Evolutionary conservation across 176 grass and related monocot genomes (phyloP).

Genomic region (Tillandsia fasciculata): DNA sequence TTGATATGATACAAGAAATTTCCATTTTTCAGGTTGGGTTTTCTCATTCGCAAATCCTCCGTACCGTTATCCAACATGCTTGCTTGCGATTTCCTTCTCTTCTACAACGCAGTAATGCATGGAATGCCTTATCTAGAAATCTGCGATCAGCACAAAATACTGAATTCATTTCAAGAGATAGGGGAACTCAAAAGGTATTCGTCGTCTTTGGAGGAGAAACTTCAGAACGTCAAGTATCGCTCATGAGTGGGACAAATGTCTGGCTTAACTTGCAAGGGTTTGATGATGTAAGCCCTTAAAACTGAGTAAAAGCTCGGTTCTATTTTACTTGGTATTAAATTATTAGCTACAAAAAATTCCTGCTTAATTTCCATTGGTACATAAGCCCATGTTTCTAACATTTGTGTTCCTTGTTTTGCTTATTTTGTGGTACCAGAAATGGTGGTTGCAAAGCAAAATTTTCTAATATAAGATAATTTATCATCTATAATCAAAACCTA

Average conservation of each 20-base stretch:
- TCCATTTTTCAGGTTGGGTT: constrained; percentile 67
- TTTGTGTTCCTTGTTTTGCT: background rate
- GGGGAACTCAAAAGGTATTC: constrained; percentile 53
- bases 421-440: background rate
- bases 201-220: constrained; percentile 91
- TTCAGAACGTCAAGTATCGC: constrained; percentile 91
- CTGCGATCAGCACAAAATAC: constrained; percentile 22
- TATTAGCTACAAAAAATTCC: background rate
- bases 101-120: constrained; percentile 42
- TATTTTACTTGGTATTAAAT: background rate
- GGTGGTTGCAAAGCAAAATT: background rate
- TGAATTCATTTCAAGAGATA: constrained; percentile 25
- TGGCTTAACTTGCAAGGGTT: constrained; percentile 93
- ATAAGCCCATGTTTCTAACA: background rate
- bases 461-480: background rate
- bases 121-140: constrained; percentile 59
- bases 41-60: constrained; percentile 81
- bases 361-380: constrained; percentile 1
- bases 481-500: background rate
- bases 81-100: constrained; percentile 69
- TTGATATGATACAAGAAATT: background rate
- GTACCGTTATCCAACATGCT: constrained; percentile 74
- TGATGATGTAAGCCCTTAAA: constrained; percentile 61
- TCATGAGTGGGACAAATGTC: constrained; percentile 98
- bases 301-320: constrained; percentile 3